Base-by-base conservation (phyloP, 805 yeast species). In the Candida nemodendra region DNA sequence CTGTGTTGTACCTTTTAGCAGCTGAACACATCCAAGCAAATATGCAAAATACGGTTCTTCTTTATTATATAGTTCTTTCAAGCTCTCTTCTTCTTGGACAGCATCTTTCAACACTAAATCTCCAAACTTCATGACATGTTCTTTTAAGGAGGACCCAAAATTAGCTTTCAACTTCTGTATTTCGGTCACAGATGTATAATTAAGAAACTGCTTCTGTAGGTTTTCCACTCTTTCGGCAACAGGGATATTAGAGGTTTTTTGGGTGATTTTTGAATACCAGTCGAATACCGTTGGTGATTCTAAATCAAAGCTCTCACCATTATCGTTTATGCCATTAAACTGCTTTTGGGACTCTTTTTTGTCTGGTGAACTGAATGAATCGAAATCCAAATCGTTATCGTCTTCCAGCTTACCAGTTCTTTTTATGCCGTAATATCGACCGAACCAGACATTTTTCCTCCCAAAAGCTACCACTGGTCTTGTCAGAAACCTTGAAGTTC, bases 341-440 rank as follows among this genome's bases (percentile, higher is more conserved):
- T 9, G 30, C 14, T 13, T 13, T 16, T 13, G 17, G 23, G 4
- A 18, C n/a, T 9, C 29, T 24, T 18, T 18, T 9, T 8, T 32
- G 32, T 18, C 25, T 22, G 12, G 18, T 19, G 7, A 16, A 14
- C 18, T 32, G 30, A 37, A 39, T 11, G 25, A 33, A 25, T 46
- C 47, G 25, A 48, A 45, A 27, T 48, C 39, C 25, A 58, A 32
- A 34, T 50, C 55, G 25, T 53, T 37, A 21, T 52, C 57, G 37
- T 53, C 57, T 28, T 44, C 42, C 19, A 51, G 34, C 30, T 51
- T 51, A 9, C 52, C 56, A 24, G 36, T 37, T 27, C 36, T 21
- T 11, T 21, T 21, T 7, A 21, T 21, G 11, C 9, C 24, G 24
- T 21, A 21, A 21, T 21, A 8, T 21, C 24, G 24, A 21, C 7